These are phyloP conservation scores for Kuraishia hungarica DNA, from an alignment of 805 yeast species.

Conservation along the genomic window DNA sequence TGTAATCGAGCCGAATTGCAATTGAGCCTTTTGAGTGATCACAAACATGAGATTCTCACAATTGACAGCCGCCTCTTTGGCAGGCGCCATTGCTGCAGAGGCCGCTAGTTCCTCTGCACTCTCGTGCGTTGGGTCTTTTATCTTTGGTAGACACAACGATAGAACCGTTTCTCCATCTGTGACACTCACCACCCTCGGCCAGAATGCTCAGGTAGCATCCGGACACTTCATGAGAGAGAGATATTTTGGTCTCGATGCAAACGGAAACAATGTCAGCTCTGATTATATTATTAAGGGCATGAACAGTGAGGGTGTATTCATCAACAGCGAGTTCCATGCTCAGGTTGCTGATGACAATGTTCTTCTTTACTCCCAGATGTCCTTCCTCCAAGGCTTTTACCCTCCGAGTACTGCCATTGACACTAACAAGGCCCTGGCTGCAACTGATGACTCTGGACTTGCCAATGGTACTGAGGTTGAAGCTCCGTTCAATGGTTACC, in stretches of 20 bases:
- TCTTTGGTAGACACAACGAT: conserved; percentile 42
- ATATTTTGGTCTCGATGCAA: conserved; percentile 27
- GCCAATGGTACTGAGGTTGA: conserved; percentile 29
- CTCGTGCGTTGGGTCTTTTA: conserved; percentile 29
- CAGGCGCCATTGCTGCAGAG: not conserved
- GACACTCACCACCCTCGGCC: conserved; percentile 35
- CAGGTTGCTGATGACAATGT: conserved; percentile 28
- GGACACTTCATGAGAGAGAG: conserved; percentile 34
- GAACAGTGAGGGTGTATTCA: conserved; percentile 25
- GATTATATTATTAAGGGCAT: conserved; percentile 22
- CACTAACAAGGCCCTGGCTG: conserved; percentile 15
- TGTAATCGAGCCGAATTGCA: no score
- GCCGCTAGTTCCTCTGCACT: not conserved
- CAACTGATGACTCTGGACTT: conserved; percentile 21
- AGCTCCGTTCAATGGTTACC: conserved; percentile 35
- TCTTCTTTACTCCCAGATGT: conserved; percentile 29
- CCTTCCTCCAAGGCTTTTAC: conserved; percentile 39
- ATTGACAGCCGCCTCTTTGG: not conserved
- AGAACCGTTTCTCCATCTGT: conserved; percentile 36
- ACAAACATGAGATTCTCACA: not conserved
- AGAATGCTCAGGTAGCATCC: conserved; percentile 23
- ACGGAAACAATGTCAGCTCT: conserved; percentile 15
- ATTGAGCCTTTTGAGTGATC: no score
- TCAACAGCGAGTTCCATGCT: conserved; percentile 27
- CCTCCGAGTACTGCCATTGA: conserved; percentile 29